Evolutionary conservation across 129 eudicot species (phyloP), one percentile per base, ranked within the genome.

Genomic region (Ambrosia artemisiifolia): DNA sequence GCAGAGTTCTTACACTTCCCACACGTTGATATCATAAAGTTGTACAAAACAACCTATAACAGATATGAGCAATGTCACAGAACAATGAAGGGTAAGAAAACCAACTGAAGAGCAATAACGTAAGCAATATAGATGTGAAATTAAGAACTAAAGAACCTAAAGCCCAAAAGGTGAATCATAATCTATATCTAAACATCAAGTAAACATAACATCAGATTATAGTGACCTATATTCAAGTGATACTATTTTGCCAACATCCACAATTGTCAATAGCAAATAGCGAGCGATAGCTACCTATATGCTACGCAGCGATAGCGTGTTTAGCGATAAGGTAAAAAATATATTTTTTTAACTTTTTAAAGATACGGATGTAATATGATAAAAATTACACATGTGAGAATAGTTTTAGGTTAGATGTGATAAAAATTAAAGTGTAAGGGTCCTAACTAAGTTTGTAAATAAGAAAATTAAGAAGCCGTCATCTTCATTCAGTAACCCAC

Each of bases 1-100:
- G 77, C 73, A 16, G 96, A 88, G 28, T 81, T 85, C 75, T 79
- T 77, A 84, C 98, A 87, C 74, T 87, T 93, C 36, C 88, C 98
- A 71, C 98, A 93, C n/a, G 89, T 90, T 17, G 98, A 84, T 72
- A 93, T 90, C 84, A 93, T 76, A 76, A 82, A 83, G 82, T 93
- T 93, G 92, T 85, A 93, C 56, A 90, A 73, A 63, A 91, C 84
- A 75, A 83, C 95, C 98, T 90, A 65, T n/a, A 61, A 67, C 43
- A 65, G 12, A 68, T 56, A 64, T 1, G 42, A 71, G 34, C 43
- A 80, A 38, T 18, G 54, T 20, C 46, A 28, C 18, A 38, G 14
- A 59, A 35, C 24, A 44, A 36, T 48, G 1, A 78, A 56, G 63
- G 13, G 24, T n/a, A 6, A 53, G n/a, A 28, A 68, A 17, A 34